Conservation (phyloP, 1,284 basidiomycete species). For the Sanghuangporus baumii region DNA sequence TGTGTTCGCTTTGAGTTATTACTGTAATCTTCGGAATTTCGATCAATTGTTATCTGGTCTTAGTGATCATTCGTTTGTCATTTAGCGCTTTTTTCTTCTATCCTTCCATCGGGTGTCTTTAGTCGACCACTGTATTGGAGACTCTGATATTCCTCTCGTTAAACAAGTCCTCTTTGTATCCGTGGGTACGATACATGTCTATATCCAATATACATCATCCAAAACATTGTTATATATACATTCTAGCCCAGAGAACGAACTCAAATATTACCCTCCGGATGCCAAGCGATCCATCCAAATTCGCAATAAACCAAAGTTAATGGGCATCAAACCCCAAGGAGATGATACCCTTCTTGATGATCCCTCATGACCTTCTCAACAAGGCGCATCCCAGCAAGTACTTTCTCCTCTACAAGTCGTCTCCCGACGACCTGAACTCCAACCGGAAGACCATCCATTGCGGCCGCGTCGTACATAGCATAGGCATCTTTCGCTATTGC, state of each 20-base stretch:
- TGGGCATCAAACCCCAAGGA: background rate
- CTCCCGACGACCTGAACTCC: constrained; percentile 59
- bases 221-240: no score
- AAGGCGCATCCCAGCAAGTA: constrained; percentile 43
- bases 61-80: no score
- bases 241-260: no score
- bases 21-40: background rate
- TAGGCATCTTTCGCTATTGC: constrained; percentile 34
- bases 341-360: background rate
- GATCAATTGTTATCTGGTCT: background rate
- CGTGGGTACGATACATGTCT: no score
- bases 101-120: no score
- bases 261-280: no score
- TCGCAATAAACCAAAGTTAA: background rate
- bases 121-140: no score
- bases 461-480: constrained; percentile 47
- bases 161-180: no score
- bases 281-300: no score
- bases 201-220: no score
- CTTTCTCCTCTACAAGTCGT: constrained; percentile 59
- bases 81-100: no score
- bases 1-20: background rate
- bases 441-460: constrained; percentile 63
- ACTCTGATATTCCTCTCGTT: no score
- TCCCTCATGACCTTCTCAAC: constrained; percentile 23